Evolutionary conservation across 139 green algal genomes (phyloP), one percentile per base, ranked within the genome.

Genomic region (Chlorella ohadii): DNA sequence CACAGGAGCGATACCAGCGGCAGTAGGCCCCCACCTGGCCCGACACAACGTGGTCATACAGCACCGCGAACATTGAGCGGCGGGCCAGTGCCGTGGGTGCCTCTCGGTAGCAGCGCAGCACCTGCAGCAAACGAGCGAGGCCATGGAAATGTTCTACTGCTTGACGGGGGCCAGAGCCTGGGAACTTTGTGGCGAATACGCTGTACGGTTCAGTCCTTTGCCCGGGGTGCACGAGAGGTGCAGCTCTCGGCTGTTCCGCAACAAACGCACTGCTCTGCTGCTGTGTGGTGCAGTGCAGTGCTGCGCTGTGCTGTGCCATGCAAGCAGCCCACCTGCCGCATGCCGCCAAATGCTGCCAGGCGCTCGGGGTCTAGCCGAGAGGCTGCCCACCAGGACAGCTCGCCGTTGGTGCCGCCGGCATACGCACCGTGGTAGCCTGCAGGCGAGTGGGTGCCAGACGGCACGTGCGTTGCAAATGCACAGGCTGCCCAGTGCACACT

Each of bases 301-400:
- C n/a, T n/a, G n/a, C n/a, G n/a, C n/a, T n/a, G n/a, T n/a, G n/a
- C n/a, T n/a, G n/a, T n/a, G n/a, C n/a, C n/a, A 20, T 12, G 31
- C 31, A 39, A 25, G 13, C 27, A 59, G 16, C 78, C n/a, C 72
- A 94, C 79, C 59, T 86, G 63, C 28, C 41, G 51, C 57, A 86
- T 79, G 25, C 89, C 89, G 22, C 89, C 89, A 87, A 92, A 91
- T 15, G 79, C 85, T 27, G 51, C 44, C 16, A 92, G 65, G 19
- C 73, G 64, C 36, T 82, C 51, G 7, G 31, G 28, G 70, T 87
- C 80, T 13, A 92, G 65, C 39, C 84, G 74, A 23, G 79, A 78
- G 17, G n/a, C 28, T 2, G 51, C 72, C 78, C 86, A 91, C 66
- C 70, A 79, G 25, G 65, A 27, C 4, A 28, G 23, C 3, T 73